Percentiles rank a stretch among this genome's conserved stretches.
phyloP scores from a whole-genome alignment of 192 early-diverging fungal species.

The Endogone sp. region DNA sequence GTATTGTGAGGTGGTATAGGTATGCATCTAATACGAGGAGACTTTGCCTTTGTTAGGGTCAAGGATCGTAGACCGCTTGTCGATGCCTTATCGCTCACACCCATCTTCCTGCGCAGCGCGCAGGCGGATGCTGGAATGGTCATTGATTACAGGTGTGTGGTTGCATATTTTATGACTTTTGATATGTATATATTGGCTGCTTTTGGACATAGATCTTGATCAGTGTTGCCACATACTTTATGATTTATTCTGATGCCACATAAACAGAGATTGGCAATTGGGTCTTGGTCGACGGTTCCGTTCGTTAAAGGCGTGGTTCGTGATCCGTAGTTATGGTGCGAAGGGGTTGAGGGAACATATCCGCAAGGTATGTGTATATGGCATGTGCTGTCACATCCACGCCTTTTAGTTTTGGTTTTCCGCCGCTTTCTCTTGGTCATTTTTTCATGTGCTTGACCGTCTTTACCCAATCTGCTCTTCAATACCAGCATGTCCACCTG shows the following conservation, averaged over 20 bases:
- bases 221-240: too few species aligned
- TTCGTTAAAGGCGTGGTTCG: constrained; percentile 63
- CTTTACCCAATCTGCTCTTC: not conserved
- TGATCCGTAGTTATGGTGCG: constrained; percentile 53
- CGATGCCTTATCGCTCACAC: constrained; percentile 47
- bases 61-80: constrained; percentile 38
- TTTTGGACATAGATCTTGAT: too few species aligned
- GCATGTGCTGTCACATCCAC: not conserved
- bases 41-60: too few species aligned
- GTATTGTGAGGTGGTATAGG: too few species aligned
- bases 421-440: not conserved
- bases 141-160: constrained; percentile 39
- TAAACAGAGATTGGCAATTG: constrained; percentile 44
- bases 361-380: not conserved
- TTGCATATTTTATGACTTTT: too few species aligned
- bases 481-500: not conserved
- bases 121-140: constrained; percentile 32
- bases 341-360: constrained; percentile 38
- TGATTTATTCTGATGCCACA: too few species aligned
- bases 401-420: not conserved
- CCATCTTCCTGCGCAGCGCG: constrained; percentile 43
- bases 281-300: constrained; percentile 57
- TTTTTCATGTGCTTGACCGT: too few species aligned
- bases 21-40: too few species aligned
- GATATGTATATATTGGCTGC: too few species aligned